Conservation (phyloP, 176 grass and related monocot genomes). For the Eleusine coracana region DNA sequence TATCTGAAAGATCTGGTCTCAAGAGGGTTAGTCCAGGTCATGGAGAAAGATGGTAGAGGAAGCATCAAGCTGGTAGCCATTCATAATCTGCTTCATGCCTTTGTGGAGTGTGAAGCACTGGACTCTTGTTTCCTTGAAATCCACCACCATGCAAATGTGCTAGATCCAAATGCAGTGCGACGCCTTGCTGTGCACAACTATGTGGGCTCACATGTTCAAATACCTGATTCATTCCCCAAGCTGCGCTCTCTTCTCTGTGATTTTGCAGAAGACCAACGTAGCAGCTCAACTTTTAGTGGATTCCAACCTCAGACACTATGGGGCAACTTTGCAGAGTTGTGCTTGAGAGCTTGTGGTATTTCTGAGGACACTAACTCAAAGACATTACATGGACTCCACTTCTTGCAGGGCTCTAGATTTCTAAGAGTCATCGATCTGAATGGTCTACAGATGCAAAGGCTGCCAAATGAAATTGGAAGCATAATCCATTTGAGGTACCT, state of each 20-base stretch:
- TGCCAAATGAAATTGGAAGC: conserved; percentile 46
- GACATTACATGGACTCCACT: conserved; percentile 31
- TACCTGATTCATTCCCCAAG: conserved; percentile 49
- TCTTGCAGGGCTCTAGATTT: conserved; percentile 45
- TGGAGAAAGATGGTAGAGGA: conserved; percentile 43
- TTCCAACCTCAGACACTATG: conserved; percentile 23
- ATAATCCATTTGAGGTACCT: conserved; percentile 61
- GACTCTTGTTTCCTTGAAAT: conserved; percentile 53
- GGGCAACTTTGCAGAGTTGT: conserved; percentile 39
- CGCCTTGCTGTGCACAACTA: conserved; percentile 52
- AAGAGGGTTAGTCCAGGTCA: conserved; percentile 51
- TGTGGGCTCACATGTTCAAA: conserved; percentile 34
- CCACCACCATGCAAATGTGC: conserved; percentile 39
- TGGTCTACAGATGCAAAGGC: conserved; percentile 41
- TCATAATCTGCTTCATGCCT: conserved; percentile 48
- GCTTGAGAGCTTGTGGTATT: conserved; percentile 35
- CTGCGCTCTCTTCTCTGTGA: conserved; percentile 52
- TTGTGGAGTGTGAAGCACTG: conserved; percentile 47
- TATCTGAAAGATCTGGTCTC: conserved; percentile 46
- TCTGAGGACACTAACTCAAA: background rate
- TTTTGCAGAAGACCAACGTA: conserved; percentile 53
- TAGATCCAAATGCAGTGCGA: conserved; percentile 39
- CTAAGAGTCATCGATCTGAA: conserved; percentile 48
- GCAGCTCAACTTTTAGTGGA: conserved; percentile 27
- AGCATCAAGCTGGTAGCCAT: conserved; percentile 43